Base-by-base conservation (phyloP, 805 yeast species). In the Candida boleticola region DNA sequence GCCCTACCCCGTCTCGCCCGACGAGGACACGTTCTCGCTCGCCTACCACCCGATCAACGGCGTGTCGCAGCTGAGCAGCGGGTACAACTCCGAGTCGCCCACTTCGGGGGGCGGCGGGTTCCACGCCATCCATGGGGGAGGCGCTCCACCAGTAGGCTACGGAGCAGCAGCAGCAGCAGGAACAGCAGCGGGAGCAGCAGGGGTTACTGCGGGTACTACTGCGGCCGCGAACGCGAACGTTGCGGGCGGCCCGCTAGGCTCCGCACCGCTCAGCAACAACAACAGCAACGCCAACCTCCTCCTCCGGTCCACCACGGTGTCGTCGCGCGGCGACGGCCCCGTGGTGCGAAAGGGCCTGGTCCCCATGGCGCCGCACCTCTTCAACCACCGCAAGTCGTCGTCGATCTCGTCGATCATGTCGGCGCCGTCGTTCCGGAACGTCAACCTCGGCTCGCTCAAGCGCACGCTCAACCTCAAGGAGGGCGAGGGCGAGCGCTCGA, bases 401-500 rank as follows among this genome's bases (percentile, higher is more conserved):
- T 66, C 73, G 10, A 53, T 64, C n/a, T 59, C 68, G 46, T 68
- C 74, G 1, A 51, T 67, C 11, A 47, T 52, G 47, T 63, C 71
- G 36, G 48, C 66, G 2, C 51, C 48, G 21, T 66, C 73, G 2
- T 54, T 49, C 43, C 49, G 60, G 26, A 67, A 65, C 47, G 68
- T 68, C 33, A 70, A 65, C 46, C 49, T 70, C 31, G 64, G 70
- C 11, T 48, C 67, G 2, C 52, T 70, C 29, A 70, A 68, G 42
- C 63, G 61, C 48, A 55, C 62, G 3, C 47, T 69, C 29, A 52
- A 55, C 33, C 52, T 70, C 27, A 61, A 60, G 23, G 72, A 79
- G 26, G 76, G 77, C 7, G 76, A 72, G 49, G 83, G 83, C 11
- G 74, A 73, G 38, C 56, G 64, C 35, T 77, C 82, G 1, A 55